Evolutionary conservation across 306 rosid species (phyloP), one percentile per base, ranked within the genome.

Genomic region (Datisca glomerata): DNA sequence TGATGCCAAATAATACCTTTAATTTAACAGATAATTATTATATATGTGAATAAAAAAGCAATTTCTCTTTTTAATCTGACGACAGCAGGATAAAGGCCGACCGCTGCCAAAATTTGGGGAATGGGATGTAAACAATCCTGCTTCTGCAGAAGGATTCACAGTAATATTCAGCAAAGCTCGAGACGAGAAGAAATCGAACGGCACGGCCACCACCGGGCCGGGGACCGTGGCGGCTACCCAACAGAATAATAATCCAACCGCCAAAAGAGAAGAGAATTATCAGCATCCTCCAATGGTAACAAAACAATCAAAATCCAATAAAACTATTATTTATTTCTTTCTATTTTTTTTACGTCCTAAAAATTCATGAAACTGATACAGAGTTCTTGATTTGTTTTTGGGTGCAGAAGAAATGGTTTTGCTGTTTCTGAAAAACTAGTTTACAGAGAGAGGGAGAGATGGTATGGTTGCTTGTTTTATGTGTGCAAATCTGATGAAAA

Each of bases 111-210:
- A 63, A 20, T 63, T 69, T 37, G 75, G 75, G 0, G 75, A 69
- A 51, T 69, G 75, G 75, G 75, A 69, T 39, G 69, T 51, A 15
- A 68, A 68, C 27, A 52, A 68, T 40, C 75, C 75, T 3, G 58
- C 75, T 9, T 69, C 75, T 0, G 70, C 75, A 0, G 66, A 69
- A 45, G 75, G 71, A 12, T 69, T 69, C 23, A 69, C 75, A 1
- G 67, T 64, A 37, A 63, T 69, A 36, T 69, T 69, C 56, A 58
- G 52, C 59, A 69, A 63, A 45, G 75, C 75, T 27, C 53, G 67
- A 34, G 71, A 69, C 34, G 75, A 64, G 48, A 69, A 69, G 71
- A 69, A 69, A 8, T 48, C 62, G 2, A 20, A 18, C 41, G 51
- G 18, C 29, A 52, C 46, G 16, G 3, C 28, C n/a, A n/a, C n/a